Evolutionary conservation across 805 yeast species (phyloP).

Genomic region (Sungouiella blattae): DNA sequence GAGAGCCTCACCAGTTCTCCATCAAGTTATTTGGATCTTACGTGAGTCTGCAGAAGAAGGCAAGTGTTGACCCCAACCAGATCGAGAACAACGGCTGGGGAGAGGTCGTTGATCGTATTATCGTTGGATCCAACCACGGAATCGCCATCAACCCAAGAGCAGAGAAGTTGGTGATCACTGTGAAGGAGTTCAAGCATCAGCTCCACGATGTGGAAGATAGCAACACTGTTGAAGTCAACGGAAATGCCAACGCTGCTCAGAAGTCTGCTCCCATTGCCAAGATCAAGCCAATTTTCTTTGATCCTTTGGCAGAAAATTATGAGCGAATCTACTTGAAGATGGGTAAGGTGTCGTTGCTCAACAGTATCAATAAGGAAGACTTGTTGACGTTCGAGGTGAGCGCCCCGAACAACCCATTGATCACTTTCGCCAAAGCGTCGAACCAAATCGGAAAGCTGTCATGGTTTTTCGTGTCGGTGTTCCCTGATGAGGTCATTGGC

Average conservation of each 20-base stretch:
- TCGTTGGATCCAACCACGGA: conserved; percentile 70
- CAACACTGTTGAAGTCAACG: not conserved
- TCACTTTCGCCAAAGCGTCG: conserved; percentile 64
- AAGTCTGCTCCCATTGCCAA: conserved; percentile 55
- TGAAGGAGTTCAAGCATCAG: conserved; percentile 66
- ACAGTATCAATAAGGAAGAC: conserved; percentile 29
- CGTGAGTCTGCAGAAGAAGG: conserved; percentile 39
- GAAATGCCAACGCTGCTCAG: conserved; percentile 19
- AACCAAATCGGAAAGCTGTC: conserved; percentile 47
- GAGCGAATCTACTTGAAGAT: conserved; percentile 60
- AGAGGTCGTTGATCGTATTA: conserved; percentile 72
- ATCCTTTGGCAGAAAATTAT: conserved; percentile 55
- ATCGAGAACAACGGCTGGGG: conserved; percentile 78
- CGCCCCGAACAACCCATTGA: conserved; percentile 46
- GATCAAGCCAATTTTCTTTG: conserved; percentile 62
- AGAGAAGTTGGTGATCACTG: conserved; percentile 61
- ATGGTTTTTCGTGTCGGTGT: conserved; percentile 75
- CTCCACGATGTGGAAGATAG: conserved; percentile 17
- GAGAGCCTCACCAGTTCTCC: conserved; percentile 67
- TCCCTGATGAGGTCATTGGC: conserved; percentile 67
- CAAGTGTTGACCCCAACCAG: conserved; percentile 12
- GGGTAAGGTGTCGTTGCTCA: conserved; percentile 45
- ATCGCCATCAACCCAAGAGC: conserved; percentile 81
- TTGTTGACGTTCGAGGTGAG: conserved; percentile 53
- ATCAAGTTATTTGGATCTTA: conserved; percentile 72